These are phyloP conservation scores for Heritiera littoralis DNA, from an alignment of 345 rosid genomes.

Conservation along the genomic window DNA sequence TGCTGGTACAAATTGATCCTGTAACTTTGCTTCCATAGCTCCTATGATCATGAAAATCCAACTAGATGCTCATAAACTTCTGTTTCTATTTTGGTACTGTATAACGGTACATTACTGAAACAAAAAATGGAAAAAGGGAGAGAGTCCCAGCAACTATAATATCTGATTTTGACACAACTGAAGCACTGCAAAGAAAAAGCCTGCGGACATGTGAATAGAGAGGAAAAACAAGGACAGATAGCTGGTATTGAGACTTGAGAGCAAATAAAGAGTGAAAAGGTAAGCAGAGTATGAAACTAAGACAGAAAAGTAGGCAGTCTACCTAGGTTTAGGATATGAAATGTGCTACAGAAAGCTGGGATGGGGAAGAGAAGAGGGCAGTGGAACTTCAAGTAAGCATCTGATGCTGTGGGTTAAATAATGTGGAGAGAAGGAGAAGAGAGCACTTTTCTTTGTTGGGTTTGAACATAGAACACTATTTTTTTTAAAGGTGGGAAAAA, in stretches of 20 bases:
- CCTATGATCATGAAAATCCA: slow-evolving; percentile 20
- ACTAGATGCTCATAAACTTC: slow-evolving; percentile 6
- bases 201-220: background rate
- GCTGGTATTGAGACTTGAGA: background rate
- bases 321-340: background rate
- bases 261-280: background rate
- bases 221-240: background rate
- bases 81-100: background rate
- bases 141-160: background rate
- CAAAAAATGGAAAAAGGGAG: background rate
- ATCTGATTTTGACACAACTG: background rate
- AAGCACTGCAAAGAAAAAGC: background rate
- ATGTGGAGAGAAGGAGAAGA: background rate
- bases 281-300: background rate
- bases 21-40: slow-evolving; percentile 24
- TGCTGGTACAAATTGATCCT: slow-evolving; percentile 39
- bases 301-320: background rate
- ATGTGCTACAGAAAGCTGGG: background rate
- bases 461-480: background rate
- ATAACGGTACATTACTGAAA: background rate
- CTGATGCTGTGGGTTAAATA: background rate
- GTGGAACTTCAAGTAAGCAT: background rate
- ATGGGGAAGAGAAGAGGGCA: background rate
- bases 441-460: background rate
- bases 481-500: slow-evolving; percentile 10